Base-by-base conservation (phyloP, 257 asterid genomes). In the Solanum arcanum region DNA sequence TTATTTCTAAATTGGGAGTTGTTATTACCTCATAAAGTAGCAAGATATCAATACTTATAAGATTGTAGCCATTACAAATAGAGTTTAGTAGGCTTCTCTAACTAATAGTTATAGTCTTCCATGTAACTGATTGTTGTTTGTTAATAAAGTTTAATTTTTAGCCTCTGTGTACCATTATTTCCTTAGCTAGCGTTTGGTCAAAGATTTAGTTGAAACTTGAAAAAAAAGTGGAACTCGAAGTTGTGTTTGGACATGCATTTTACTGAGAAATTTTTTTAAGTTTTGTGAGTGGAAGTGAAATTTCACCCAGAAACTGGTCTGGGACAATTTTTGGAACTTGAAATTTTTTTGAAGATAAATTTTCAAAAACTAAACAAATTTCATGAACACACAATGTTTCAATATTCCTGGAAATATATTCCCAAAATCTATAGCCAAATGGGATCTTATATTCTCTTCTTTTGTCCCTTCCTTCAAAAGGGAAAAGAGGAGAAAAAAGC, bases 21-120 rank as follows among this genome's bases (percentile, higher is more conserved):
- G 41, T 86, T 47, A 47, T 90, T 88, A 87, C 89, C 86, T 85
- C 88, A 88, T 92, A 91, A 94, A 89, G 86, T 88, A 89, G 89
- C 90, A 88, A 87, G 90, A 89, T 90, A 90, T 89, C 86, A 88
- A 90, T 91, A 94, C 94, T 72, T 91, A 90, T 91, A 93, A 90
- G 92, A 88, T 83, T 88, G 89, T 88, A 88, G 91, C 90, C 89
- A 86, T 90, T 91, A 88, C 88, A 87, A 91, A 89, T 91, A 91
- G 85, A 80, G 89, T 88, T 91, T 83, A 59, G 90, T 87, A 89
- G 91, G 83, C 70, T 64, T 85, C 90, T 86, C 87, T 80, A 64
- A 77, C 89, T 86, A 66, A 88, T 90, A 86, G 87, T 75, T 83
- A 75, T 86, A 87, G 72, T 85, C 70, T 86, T 91, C 77, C 88